Percentiles rank a stretch among this genome's conserved stretches.
Conservation (phyloP, 768 basidiomycete genomes). For the Porpolomopsis calyptriformis region DNA sequence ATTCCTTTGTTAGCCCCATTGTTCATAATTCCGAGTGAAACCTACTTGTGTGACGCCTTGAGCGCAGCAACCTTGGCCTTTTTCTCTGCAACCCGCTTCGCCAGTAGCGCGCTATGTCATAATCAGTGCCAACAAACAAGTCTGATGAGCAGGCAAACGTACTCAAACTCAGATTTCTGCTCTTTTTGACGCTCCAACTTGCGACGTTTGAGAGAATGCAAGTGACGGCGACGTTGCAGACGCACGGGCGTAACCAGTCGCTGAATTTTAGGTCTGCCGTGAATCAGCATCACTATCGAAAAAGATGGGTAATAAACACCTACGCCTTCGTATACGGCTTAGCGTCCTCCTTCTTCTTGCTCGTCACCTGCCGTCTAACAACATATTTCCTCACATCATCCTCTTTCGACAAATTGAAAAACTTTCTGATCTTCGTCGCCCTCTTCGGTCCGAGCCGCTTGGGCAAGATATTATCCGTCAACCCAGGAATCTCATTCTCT, state of each 20-base stretch:
- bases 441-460: constrained; percentile 96
- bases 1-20: too few species aligned
- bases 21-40: constrained; percentile 1
- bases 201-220: constrained; percentile 79
- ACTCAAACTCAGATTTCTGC: constrained; percentile 92
- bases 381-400: constrained; percentile 99
- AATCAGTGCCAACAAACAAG: background rate
- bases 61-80: constrained; percentile 83
- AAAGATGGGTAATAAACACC: constrained; percentile 22
- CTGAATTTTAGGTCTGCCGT: constrained; percentile 83
- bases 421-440: constrained; percentile 91
- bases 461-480: constrained; percentile 87
- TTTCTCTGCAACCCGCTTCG: constrained; percentile 89
- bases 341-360: constrained; percentile 76
- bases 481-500: constrained; percentile 76
- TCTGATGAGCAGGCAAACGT: constrained; percentile 18
- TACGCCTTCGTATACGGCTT: constrained; percentile 98
- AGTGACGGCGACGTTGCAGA: constrained; percentile 92
- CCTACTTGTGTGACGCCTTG: constrained; percentile 73
- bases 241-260: constrained; percentile 90
- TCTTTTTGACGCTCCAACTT: constrained; percentile 88
- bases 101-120: constrained; percentile 46
- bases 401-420: constrained; percentile 97
- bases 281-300: background rate
- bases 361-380: constrained; percentile 82